Base-by-base conservation (phyloP, 495 filamentous ascomycete species). In the Tricharina praecox region DNA sequence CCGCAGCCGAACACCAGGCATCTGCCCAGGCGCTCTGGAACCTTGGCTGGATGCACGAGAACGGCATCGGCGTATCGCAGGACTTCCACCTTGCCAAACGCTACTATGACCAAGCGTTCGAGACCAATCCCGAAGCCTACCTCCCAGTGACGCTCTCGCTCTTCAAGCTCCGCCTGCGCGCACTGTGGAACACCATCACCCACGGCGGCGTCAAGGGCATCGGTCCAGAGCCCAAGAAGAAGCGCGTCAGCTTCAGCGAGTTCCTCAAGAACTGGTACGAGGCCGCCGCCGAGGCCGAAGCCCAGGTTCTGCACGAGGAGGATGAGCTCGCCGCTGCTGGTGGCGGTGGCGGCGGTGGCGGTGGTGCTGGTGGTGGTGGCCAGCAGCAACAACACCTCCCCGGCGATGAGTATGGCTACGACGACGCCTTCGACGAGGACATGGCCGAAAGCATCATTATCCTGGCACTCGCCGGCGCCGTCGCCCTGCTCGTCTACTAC, bases 11-110 rank as follows among this genome's bases (percentile, higher is more conserved):
- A 56, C 83, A 77, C 41, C 75, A 85, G 55, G 82, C 84, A 56
- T 90, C 83, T 58, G 87, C 88, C 21, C 90, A 96, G 66, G 92
- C 92, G 10, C 77, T 93, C 47, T 99, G 85, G 75, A 95, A 99
- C 53, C 69, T 99, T 10, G 90, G 90, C 11, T 99, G 90, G 90
- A 96, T 99, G 84, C 85, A 99, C 63, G 90, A 99, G 64, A 95
- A 96, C 58, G 90, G 90, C 2, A 69, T 96, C 37, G 85, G 88
- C 9, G 77, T 95, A 2, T 77, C 81, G 28, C 90, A 99, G 59
- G 90, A 99, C 61, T 99, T 90, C 62, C 90, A 96, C 59, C 78
- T 99, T 30, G 90, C 92, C 2, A 99, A 99, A 65, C 69, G 90
- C 20, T 92, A 82, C 64, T 99, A 99, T 59, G 90, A 99, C 59